Evolutionary conservation across 208 protist species (phyloP).

Genomic region (Trypanosoma mega): DNA sequence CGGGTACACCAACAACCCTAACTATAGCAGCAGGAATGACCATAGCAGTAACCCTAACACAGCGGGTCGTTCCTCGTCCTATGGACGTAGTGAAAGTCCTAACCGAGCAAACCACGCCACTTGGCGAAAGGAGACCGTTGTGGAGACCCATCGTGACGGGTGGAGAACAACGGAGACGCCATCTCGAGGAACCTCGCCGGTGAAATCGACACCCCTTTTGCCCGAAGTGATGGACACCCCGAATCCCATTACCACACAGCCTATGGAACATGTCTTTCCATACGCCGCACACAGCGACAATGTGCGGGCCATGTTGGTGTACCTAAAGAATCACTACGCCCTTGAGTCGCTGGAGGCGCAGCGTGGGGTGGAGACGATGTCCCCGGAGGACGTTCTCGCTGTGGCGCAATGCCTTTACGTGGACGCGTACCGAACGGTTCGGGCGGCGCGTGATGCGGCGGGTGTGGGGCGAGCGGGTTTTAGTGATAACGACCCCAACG

Average conservation of each 20-base stretch:
- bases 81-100: no score
- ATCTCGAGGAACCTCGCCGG: no score
- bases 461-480: slow-evolving; percentile 57
- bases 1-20: no score
- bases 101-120: no score
- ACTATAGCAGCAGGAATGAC: no score
- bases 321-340: slow-evolving; percentile 77
- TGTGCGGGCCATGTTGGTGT: slow-evolving; percentile 43
- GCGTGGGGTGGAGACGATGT: slow-evolving; percentile 65
- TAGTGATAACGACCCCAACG: slow-evolving; percentile 36
- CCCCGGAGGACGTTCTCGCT: slow-evolving; percentile 58
- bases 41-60: no score
- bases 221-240: not conserved
- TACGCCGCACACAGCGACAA: slow-evolving; percentile 38
- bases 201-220: not conserved
- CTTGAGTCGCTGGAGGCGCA: slow-evolving; percentile 43
- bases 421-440: slow-evolving; percentile 63
- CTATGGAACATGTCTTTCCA: slow-evolving; percentile 11
- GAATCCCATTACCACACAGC: not conserved
- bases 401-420: slow-evolving; percentile 80
- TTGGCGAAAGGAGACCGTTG: no score
- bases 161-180: no score
- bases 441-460: slow-evolving; percentile 28
- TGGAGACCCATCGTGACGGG: no score
- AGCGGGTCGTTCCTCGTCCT: no score